A percentile compares a stretch with the other conserved stretches of the same genome.
Evolutionary conservation across 2,329 filamentous ascomycete species (phyloP).

Genomic region (Talaromyces sp.): DNA sequence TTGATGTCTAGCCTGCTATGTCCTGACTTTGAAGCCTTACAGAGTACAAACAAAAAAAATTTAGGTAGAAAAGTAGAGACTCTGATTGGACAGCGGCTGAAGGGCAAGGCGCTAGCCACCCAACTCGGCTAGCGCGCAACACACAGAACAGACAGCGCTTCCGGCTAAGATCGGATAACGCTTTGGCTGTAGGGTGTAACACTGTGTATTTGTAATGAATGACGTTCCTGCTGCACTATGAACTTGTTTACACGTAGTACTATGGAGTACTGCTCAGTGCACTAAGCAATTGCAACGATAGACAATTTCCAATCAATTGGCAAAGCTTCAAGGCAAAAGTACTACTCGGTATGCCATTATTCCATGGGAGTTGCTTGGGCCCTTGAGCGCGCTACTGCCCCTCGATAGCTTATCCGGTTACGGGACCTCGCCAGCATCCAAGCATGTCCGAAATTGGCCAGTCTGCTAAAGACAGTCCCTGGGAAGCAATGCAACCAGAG

Average conservation of each 20-base stretch:
- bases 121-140: not conserved
- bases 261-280: not conserved
- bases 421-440: not conserved
- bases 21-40: not conserved
- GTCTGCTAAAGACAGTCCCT: not conserved
- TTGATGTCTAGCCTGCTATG: not conserved
- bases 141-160: not conserved
- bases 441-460: not conserved
- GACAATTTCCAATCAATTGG: not conserved
- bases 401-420: not conserved
- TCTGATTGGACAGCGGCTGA: slow-evolving; percentile 19
- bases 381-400: not conserved
- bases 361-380: no score
- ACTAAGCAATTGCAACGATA: not conserved
- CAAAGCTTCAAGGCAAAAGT: not conserved
- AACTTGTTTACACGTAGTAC: not conserved
- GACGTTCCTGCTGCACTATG: slow-evolving; percentile 24
- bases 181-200: not conserved
- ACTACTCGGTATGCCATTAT: no score
- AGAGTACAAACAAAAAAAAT: slow-evolving; percentile 2
- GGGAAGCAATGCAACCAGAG: not conserved
- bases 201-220: slow-evolving; percentile 24
- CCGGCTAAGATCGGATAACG: slow-evolving; percentile 11
- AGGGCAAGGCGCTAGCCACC: not conserved
- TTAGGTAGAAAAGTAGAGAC: slow-evolving; percentile 12